Percentiles rank a stretch among this genome's conserved stretches.
Evolutionary conservation across 2,329 filamentous ascomycete genomes (phyloP).

Genomic region (Pseudogymnoascus sp.): DNA sequence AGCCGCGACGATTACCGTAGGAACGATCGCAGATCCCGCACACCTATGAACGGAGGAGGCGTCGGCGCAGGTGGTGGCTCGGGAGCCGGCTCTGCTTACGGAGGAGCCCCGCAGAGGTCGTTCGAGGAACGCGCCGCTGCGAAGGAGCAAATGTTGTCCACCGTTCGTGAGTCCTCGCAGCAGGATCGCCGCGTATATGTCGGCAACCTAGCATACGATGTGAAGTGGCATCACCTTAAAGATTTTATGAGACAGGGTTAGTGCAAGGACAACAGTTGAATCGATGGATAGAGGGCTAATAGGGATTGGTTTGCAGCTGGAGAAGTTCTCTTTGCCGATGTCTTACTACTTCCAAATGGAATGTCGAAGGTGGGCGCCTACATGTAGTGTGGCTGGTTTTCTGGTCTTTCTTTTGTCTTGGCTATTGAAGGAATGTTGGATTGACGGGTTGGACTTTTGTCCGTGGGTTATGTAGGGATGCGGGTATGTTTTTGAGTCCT

Average conservation of each 20-base stretch:
- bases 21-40: slow-evolving; percentile 69
- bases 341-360: slow-evolving; percentile 99
- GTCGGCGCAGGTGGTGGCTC: slow-evolving; percentile 63
- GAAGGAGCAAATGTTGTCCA: slow-evolving; percentile 95
- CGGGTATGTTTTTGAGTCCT: slow-evolving; percentile 65
- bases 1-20: slow-evolving; percentile 73
- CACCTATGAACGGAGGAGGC: slow-evolving; percentile 69
- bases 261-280: slow-evolving; percentile 30
- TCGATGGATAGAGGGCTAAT: slow-evolving; percentile 34
- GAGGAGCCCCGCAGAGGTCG: slow-evolving; percentile 62
- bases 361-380: slow-evolving; percentile 99
- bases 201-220: slow-evolving; percentile 97
- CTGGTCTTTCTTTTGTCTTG: slow-evolving; percentile 54
- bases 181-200: slow-evolving; percentile 99
- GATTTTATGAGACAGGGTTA: slow-evolving; percentile 99
- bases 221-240: slow-evolving; percentile 99
- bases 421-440: slow-evolving; percentile 83
- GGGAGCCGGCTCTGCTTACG: slow-evolving; percentile 59
- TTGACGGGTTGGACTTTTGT: slow-evolving; percentile 97
- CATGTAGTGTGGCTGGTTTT: slow-evolving; percentile 81
- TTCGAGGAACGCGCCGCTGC: slow-evolving; percentile 77
- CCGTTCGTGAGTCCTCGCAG: slow-evolving; percentile 87
- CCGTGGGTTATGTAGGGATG: slow-evolving; percentile 95
- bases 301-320: slow-evolving; percentile 58
- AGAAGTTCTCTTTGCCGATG: slow-evolving; percentile 99